Base-by-base conservation (phyloP, 2,329 filamentous ascomycete genomes). In the Fusarium pseudonygamai region DNA sequence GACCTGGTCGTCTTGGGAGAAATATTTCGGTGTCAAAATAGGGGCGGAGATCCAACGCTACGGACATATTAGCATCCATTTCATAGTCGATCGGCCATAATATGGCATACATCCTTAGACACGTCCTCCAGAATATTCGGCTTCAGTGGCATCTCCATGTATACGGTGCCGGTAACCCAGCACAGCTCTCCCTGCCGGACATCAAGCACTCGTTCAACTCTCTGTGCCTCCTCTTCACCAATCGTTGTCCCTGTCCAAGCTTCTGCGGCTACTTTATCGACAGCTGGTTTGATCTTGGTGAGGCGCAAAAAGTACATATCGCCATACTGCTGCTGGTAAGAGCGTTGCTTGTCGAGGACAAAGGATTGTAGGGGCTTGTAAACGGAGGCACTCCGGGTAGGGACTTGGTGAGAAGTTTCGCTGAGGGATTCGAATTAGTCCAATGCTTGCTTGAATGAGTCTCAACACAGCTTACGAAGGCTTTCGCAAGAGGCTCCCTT, bases 221-320 rank as follows among this genome's bases (percentile, higher is more conserved):
- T 90, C 75, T 88, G 89, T 16, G 94, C 94, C 64, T 85, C 85
- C 80, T 97, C 94, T 42, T 91, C 93, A 12, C 89, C 93, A 74
- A 98, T 91, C 79, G 92, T 88, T 60, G 94, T 92, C 58, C 90
- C 92, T 52, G 90, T 87, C 94, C 96, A 99, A 12, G 92, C 90
- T 39, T 92, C 90, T 22, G 85, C 83, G 0, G 95, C 96, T 57
- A 93, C 87, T 71, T 89, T 83, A 77, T 97, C 93, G 0, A 97
- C 93, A 2, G 90, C 88, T 15, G 95, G 93, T 83, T 96, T 98
- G 81, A 99, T 90, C 83, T 93, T 93, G 42, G 94, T 91, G 30
- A 99, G 88, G 18, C 96, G 93, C 76, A 98, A 82, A 80, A 98
- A 99, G 87, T 99, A 99, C 90, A 98, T 96, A 83, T 99, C 96